phyloP scores from a whole-genome alignment of 1,139 yeast species.

The Hyphopichia pseudoburtonii region DNA sequence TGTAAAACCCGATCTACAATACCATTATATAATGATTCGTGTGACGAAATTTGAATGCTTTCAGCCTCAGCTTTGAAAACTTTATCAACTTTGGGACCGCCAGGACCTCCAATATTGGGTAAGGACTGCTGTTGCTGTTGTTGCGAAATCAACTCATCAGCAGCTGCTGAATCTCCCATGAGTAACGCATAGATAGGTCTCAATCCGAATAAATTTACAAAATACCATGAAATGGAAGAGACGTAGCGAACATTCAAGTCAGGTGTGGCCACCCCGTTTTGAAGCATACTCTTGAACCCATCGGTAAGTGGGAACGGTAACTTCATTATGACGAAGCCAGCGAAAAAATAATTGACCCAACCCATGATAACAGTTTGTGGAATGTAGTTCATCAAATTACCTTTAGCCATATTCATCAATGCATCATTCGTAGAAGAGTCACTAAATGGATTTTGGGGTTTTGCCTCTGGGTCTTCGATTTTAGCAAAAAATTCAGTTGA shows the following conservation, averaged over 20 bases:
- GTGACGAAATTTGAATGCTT: constrained; percentile 65
- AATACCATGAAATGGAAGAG: constrained; percentile 97
- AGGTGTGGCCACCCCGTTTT: constrained; percentile 79
- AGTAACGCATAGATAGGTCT: constrained; percentile 76
- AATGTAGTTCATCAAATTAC: constrained; percentile 76
- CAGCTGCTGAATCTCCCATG: constrained; percentile 53
- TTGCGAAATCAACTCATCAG: constrained; percentile 51
- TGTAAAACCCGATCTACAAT: constrained; percentile 64
- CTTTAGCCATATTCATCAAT: constrained; percentile 77
- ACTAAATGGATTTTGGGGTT: constrained; percentile 59
- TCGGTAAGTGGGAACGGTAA: constrained; percentile 71
- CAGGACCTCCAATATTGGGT: constrained; percentile 51
- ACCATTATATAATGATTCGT: constrained; percentile 53
- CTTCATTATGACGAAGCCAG: constrained; percentile 79
- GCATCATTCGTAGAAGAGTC: constrained; percentile 76
- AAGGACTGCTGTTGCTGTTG: constrained; percentile 43
- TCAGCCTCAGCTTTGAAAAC: constrained; percentile 74
- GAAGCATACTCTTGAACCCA: constrained; percentile 89
- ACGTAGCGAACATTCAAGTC: constrained; percentile 92
- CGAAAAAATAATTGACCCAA: constrained; percentile 92
- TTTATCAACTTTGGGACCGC: constrained; percentile 60
- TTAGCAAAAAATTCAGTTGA: constrained; percentile 52
- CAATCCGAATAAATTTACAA: constrained; percentile 83
- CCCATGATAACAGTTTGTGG: constrained; percentile 96
- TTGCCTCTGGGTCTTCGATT: constrained; percentile 42